Evolutionary conservation across 169 alveolate genomes (phyloP), one percentile per base, ranked within the genome.

Genomic region (Besnoitia besnoiti): DNA sequence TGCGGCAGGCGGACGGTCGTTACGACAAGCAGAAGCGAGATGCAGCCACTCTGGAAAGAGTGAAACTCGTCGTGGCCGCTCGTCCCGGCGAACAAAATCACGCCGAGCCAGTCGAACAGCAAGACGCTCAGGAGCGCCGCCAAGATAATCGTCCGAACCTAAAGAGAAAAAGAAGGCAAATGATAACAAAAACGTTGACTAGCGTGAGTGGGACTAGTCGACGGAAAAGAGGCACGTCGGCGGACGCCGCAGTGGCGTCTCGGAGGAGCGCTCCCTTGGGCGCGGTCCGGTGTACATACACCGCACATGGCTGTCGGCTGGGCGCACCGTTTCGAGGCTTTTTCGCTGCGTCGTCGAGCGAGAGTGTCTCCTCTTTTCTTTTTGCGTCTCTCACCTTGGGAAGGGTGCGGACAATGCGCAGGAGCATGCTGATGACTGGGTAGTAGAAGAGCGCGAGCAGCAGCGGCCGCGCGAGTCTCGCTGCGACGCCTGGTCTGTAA

Each of bases 71-170:
- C 92, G 73, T 91, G 94, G 42, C 94, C 91, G 30, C 51, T 40
- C 37, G 94, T 91, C n/a, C 94, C 94, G 14, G 91, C 77, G 42
- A 91, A 91, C 46, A 91, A 44, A n/a, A 91, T 91, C 30, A 91
- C 89, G 37, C 94, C 94, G 39, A 75, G 46, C 94, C 94, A 91
- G 61, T 82, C 94, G 75, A 91, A 91, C 51, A 91, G 89, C 91
- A 82, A 39, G 42, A 91, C 89, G 14, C 82, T 40, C 46, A 91
- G 62, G 40, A 91, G 47, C 21, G 77, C 33, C 35, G 88, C 91
- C 88, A 55, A 47, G 39, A 91, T 30, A 12, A 91, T 82, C 35
- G 51, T 77, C 49, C 62, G 27, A 16, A 90, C 91, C 94, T 90
- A 77, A 27, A 73, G 16, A 37, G n/a, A 33, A 30, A 33, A 35